Evolutionary conservation across 805 yeast genomes (phyloP).

Genomic region (Starmera amethionina): DNA sequence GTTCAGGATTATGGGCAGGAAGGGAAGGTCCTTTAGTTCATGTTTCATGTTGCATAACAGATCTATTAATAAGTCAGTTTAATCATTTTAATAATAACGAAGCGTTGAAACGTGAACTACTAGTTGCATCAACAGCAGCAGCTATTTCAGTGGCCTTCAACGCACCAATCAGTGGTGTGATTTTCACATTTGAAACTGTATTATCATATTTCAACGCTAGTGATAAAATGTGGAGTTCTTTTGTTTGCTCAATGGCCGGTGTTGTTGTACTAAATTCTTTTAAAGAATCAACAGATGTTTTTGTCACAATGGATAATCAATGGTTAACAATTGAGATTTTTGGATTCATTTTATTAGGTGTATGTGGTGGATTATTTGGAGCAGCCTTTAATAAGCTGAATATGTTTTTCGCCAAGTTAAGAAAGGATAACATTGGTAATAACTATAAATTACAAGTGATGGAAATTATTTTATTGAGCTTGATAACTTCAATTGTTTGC

Average conservation of each 20-base stretch:
- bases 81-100: constrained; percentile 31
- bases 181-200: constrained; percentile 64
- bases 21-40: constrained; percentile 85
- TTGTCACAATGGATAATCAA: constrained; percentile 58
- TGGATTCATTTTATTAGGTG: constrained; percentile 66
- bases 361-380: constrained; percentile 62
- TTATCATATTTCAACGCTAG: constrained; percentile 55
- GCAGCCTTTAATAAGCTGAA: constrained; percentile 40
- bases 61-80: constrained; percentile 24
- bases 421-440: constrained; percentile 16
- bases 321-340: constrained; percentile 66
- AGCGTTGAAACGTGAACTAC: constrained; percentile 53
- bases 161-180: constrained; percentile 82
- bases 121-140: constrained; percentile 71
- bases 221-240: constrained; percentile 72
- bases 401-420: constrained; percentile 27
- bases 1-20: constrained; percentile 77
- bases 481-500: constrained; percentile 42
- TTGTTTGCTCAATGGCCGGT: constrained; percentile 69
- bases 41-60: constrained; percentile 54
- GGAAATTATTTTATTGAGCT: constrained; percentile 40
- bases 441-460: constrained; percentile 24
- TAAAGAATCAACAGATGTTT: constrained; percentile 39
- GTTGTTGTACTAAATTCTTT: constrained; percentile 47
- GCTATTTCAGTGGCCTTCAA: constrained; percentile 82